Evolutionary conservation across 1,284 basidiomycete genomes (phyloP), one percentile per base, ranked within the genome.

Genomic region (Megacollybia platyphylla): DNA sequence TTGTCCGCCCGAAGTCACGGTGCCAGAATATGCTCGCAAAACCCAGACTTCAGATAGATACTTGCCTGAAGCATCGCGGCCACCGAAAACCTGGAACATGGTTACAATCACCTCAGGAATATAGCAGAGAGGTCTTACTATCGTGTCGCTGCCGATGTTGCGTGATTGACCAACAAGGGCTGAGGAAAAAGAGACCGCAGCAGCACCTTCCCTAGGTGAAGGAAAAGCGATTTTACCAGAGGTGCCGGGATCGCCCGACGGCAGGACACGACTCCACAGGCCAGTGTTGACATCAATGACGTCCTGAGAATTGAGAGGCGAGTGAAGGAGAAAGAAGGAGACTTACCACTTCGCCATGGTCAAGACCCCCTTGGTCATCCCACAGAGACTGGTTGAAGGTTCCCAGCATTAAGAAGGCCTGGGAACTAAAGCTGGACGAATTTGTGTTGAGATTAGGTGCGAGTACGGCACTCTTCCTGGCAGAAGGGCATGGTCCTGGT

Each of bases 21-120:
- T 58, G 6, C 64, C 80, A 45, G 68, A 66, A 55, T 87, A 87
- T 2, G 80, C 71, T 41, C 86, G 67, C 46, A 88, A 63, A 11
- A 88, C 56, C 85, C 85, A 88, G 7, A 88, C 54, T 41, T 88
- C 85, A 36, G 73, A 68, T 3, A 86, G 64, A 53, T 83, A 79
- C 34, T 66, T 71, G 13, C 85, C 85, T 42, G 62, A 55, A 29
- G 65, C 62, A 56, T 85, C 81, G 50, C 71, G 69, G 20, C 85
- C 85, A 37, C 85, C 85, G 51, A 84, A 88, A 8, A 88, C 55
- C 67, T 70, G 35, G 11, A 45, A 27, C 42, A 35, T 3, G 20
- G 9, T 24, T 15, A 30, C 34, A 6, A 36, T 35, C 39, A 18
- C 34, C 46, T 38, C 9, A 35, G n/a, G 34, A 31, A 26, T 42